A percentile compares a stretch with the other conserved stretches of the same genome.
Conservation (phyloP, 1,284 basidiomycete species). For the Trametes sp. region DNA sequence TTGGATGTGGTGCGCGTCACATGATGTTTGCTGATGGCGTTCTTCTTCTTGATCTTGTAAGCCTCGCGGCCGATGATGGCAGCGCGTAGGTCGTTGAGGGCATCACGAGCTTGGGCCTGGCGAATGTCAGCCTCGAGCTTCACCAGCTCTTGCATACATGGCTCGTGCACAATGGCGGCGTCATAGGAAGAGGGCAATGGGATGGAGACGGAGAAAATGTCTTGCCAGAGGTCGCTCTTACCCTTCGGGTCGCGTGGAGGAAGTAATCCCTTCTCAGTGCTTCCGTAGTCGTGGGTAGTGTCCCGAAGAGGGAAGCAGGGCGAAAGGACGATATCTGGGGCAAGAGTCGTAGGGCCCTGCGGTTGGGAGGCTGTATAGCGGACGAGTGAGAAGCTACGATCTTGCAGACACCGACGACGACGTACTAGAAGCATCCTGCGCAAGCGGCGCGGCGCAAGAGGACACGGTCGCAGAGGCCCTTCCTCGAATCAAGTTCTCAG, state of each 20-base stretch:
- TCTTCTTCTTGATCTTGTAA: not conserved
- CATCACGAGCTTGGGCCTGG: slow-evolving; percentile 11
- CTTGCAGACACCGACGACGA: too few relatives aligned
- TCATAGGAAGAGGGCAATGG: slow-evolving; percentile 21
- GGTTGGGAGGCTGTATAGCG: too few relatives aligned
- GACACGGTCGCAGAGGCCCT: not conserved
- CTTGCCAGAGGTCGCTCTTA: not conserved
- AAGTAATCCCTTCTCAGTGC: not conserved
- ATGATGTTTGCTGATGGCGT: slow-evolving; percentile 1
- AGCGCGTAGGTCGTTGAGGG: slow-evolving; percentile 15
- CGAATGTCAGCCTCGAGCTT: slow-evolving; percentile 13
- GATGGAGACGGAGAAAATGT: slow-evolving; percentile 4
- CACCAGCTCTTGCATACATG: not conserved
- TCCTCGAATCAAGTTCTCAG: not conserved
- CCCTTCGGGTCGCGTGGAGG: not conserved
- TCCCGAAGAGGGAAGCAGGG: not conserved
- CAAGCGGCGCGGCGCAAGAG: too few relatives aligned
- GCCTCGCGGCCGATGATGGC: slow-evolving; percentile 17
- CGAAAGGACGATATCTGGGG: not conserved
- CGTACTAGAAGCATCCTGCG: too few relatives aligned
- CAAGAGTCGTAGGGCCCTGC: not conserved
- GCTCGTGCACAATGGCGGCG: not conserved
- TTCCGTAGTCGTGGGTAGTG: not conserved
- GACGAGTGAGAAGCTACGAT: too few relatives aligned
- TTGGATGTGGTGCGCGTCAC: not conserved